phyloP scores from a whole-genome alignment of 2,329 filamentous ascomycete genomes.

The Calycina herbarum region DNA sequence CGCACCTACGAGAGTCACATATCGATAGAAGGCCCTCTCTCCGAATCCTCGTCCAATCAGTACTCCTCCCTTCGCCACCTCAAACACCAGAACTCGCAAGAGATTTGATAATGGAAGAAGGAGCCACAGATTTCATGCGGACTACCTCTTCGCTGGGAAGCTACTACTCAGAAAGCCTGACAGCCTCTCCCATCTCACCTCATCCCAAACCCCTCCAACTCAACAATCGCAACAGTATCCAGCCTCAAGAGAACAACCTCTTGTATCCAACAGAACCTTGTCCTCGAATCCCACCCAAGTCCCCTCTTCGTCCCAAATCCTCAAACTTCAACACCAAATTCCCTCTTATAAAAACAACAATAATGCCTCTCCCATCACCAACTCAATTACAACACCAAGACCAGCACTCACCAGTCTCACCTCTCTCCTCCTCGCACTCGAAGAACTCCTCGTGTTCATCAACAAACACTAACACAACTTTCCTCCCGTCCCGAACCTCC shows the following conservation, averaged over 20 bases:
- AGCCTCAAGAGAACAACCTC: background rate
- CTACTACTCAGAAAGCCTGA: conserved; percentile 8
- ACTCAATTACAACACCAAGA: background rate
- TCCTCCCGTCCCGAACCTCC: conserved; percentile 5
- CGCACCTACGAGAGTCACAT: background rate
- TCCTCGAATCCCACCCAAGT: conserved; percentile 12
- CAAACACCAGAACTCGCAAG: conserved; percentile 7
- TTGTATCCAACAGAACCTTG: background rate
- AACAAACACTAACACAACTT: background rate
- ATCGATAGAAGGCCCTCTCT: conserved; percentile 8
- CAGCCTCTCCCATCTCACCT: background rate
- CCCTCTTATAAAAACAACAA: background rate
- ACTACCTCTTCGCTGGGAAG: background rate
- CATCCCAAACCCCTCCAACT: background rate
- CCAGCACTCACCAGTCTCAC: conserved; percentile 13
- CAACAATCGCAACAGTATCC: background rate
- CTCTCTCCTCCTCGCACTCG: conserved; percentile 8
- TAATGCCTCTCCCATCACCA: background rate
- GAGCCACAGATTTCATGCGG: background rate
- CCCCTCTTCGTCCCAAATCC: conserved; percentile 4
- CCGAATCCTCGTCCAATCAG: conserved; percentile 12
- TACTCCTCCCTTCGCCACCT: conserved; percentile 13
- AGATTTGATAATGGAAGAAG: conserved; percentile 5
- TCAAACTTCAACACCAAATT: conserved; percentile 9
- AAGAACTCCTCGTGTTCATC: conserved; percentile 12